These are phyloP conservation scores for Fusarium newnesense DNA, from an alignment of 2,329 filamentous ascomycete species.

Conservation along the genomic window DNA sequence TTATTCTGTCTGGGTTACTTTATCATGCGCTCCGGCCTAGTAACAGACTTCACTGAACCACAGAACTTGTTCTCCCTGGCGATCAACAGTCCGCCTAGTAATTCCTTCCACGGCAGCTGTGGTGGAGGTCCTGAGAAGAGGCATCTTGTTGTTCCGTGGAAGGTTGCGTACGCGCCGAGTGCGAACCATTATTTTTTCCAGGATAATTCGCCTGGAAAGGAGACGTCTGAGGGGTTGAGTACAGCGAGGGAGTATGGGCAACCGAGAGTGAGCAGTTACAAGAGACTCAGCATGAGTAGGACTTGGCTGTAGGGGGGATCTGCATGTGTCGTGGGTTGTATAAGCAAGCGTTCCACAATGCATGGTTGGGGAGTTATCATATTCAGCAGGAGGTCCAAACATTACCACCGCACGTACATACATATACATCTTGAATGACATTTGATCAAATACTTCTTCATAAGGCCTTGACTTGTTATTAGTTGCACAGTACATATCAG, in stretches of 20 bases:
- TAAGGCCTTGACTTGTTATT: accelerated
- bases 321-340: background rate
- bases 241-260: conserved; percentile 33
- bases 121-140: conserved; percentile 50
- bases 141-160: conserved; percentile 55
- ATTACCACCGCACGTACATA: background rate
- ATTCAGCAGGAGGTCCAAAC: background rate
- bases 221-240: conserved; percentile 49
- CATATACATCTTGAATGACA: accelerated
- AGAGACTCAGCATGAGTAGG: conserved; percentile 42
- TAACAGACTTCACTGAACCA: conserved; percentile 83
- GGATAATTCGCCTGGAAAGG: conserved; percentile 49
- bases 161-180: conserved; percentile 51
- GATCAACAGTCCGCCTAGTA: conserved; percentile 65
- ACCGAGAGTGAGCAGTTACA: conserved; percentile 38
- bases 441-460: background rate
- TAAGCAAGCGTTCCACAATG: background rate
- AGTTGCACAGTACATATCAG: accelerated
- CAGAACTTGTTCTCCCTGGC: conserved; percentile 79
- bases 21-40: conserved; percentile 64
- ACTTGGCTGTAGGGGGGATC: conserved; percentile 40
- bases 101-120: conserved; percentile 52
- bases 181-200: conserved; percentile 58
- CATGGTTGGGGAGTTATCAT: conserved; percentile 6
- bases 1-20: conserved; percentile 72